phyloP scores from a whole-genome alignment of 371 early-diverging fungal species.

The Mycotypha africana region DNA sequence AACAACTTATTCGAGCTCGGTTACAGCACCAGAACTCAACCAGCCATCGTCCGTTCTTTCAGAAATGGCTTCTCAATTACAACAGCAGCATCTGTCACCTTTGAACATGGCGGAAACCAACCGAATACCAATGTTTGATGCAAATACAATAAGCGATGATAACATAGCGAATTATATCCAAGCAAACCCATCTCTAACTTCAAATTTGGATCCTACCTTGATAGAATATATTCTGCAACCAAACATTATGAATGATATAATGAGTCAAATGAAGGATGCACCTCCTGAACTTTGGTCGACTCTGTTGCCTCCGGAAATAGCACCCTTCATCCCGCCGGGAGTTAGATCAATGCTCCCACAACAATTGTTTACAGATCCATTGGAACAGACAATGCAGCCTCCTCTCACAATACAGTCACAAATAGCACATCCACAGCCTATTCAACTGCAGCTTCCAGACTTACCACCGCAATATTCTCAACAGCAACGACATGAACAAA shows the following conservation, averaged over 20 bases:
- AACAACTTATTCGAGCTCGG: no score
- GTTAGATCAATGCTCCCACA: conserved; percentile 2
- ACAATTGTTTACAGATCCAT: background rate
- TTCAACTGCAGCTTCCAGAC: no score
- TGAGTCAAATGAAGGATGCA: conserved; percentile 11
- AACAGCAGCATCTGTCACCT: no score
- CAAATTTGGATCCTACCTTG: conserved; percentile 6
- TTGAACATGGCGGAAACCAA: no score
- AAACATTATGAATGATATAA: conserved; percentile 6
- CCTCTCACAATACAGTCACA: background rate
- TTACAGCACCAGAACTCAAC: no score
- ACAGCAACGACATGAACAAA: background rate
- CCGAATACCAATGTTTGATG: no score
- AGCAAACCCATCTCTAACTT: background rate
- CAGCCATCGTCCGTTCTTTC: no score
- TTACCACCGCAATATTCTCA: background rate
- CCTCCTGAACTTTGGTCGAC: conserved; percentile 10
- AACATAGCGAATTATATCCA: background rate
- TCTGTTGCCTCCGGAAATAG: conserved; percentile 10
- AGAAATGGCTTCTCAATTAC: no score
- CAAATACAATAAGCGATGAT: no score
- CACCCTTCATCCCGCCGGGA: conserved; percentile 9
- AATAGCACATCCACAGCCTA: background rate
- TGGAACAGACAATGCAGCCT: background rate
- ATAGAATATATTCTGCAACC: conserved; percentile 13